Base-by-base conservation (phyloP, 108 stramenopile genomes). In the Nitzschia putrida region DNA sequence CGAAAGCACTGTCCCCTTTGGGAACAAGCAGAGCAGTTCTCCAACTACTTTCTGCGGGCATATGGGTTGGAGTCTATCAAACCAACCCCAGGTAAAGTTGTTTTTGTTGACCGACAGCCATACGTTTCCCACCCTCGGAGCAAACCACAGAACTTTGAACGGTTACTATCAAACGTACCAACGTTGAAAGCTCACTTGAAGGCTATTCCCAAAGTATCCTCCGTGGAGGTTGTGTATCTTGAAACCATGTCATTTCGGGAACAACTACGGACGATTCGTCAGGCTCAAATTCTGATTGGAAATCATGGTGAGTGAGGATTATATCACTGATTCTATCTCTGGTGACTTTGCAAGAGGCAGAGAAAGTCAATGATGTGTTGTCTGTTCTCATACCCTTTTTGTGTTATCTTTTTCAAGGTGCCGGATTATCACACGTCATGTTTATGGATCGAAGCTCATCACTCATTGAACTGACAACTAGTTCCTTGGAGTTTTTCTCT, bases 41-140 rank as follows among this genome's bases (percentile, higher is more conserved):
- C 72, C n/a, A 26, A 73, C 21, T 64, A 54, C 70, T 64, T 83
- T 23, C 25, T 83, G 39, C n/a, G 43, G 22, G 9, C 52, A 12
- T 79, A 79, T 37, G 56, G 57, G 34, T 45, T 75, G 52, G 37
- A 63, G 42, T 6, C 61, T 14, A 45, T 64, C 0, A 26, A 66
- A 34, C 53, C 51, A 5, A 66, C 66, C 53, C 64, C 53, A 9
- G 71, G 78, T 0, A 72, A 69, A 9, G 57, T 83, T 21, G 70
- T 77, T 10, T 44, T 83, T 12, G 52, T 83, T 3, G 81, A 83
- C 56, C 73, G 81, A 12, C 50, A 75, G 23, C 78, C 78, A 6
- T 83, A 69, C 57, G 34, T 75, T 7, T 69, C 77, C 7, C 81
- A 83, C 41, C 81, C 81, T 21, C 61, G 81, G 13, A 63, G 61